Percentiles rank a stretch among this genome's conserved stretches.
These are phyloP conservation scores for Colletotrichum noveboracense DNA, from an alignment of 2,329 filamentous ascomycete genomes.

Conservation along the genomic window DNA sequence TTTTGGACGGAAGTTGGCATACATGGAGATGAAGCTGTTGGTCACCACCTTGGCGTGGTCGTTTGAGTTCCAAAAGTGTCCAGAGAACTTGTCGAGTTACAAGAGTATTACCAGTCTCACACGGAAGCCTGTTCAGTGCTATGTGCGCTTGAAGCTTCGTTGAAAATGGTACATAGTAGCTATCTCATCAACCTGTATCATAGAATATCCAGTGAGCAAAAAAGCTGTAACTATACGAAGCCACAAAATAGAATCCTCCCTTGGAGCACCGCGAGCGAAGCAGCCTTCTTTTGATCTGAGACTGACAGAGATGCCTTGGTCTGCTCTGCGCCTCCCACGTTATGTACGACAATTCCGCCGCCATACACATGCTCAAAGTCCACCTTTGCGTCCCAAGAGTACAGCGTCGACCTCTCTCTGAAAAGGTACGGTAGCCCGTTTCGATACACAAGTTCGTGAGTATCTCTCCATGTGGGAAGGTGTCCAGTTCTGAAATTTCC, in stretches of 20 bases:
- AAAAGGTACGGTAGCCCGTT: neutral
- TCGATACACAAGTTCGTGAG: neutral
- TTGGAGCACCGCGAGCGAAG: neutral
- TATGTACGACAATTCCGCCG: neutral
- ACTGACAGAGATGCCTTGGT: neutral
- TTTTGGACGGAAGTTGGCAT: conserved; percentile 31
- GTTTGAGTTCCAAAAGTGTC: conserved; percentile 25
- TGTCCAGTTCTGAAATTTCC: neutral
- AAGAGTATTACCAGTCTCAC: neutral
- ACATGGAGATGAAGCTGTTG: conserved; percentile 31
- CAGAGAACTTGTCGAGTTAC: neutral
- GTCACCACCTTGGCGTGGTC: conserved; percentile 29
- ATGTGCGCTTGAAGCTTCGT: neutral
- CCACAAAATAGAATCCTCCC: neutral
- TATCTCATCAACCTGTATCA: neutral
- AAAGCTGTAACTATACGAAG: neutral
- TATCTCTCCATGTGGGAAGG: neutral
- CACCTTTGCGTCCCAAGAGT: neutral
- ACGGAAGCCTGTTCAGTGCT: neutral
- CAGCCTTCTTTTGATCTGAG: neutral
- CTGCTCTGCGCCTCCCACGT: neutral
- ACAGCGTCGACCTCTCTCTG: neutral
- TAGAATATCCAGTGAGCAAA: neutral
- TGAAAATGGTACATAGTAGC: neutral
- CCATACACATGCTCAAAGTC: neutral